phyloP scores from a whole-genome alignment of 306 rosid genomes.

The Crotalaria pallida region DNA sequence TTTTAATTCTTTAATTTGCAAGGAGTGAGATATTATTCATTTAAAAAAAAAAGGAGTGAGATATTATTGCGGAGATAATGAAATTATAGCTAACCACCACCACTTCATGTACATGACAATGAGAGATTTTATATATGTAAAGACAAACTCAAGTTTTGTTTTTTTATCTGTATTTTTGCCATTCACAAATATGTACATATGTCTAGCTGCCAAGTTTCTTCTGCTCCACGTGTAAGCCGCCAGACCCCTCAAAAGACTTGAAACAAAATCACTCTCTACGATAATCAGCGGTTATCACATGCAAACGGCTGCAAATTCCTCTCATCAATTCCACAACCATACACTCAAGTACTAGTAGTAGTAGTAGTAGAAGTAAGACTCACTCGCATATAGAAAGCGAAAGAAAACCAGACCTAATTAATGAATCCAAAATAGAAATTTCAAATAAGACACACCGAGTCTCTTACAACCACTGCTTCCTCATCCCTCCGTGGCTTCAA shows the following conservation, averaged over 20 bases:
- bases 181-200: background rate
- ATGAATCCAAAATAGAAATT: constrained; percentile 35
- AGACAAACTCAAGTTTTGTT: background rate
- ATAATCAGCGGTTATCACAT: constrained; percentile 5
- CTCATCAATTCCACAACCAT: constrained; percentile 2
- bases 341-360: no score
- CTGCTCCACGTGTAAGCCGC: constrained; percentile 45
- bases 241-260: constrained; percentile 16
- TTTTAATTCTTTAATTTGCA: no score
- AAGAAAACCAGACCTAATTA: constrained; percentile 24
- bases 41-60: no score
- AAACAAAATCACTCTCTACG: constrained; percentile 26
- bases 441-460: constrained; percentile 22
- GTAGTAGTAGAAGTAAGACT: constrained; percentile 19
- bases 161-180: background rate
- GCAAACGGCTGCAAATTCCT: constrained; percentile 15
- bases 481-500: constrained; percentile 36
- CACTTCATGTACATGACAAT: background rate
- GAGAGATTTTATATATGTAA: background rate
- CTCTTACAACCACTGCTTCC: constrained; percentile 41
- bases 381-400: constrained; percentile 27
- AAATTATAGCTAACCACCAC: no score
- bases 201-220: background rate
- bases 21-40: no score
- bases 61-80: no score